Evolutionary conservation across 2,329 filamentous ascomycete genomes (phyloP), one percentile per base, ranked within the genome.

Genomic region (Drechmeria coniospora): DNA sequence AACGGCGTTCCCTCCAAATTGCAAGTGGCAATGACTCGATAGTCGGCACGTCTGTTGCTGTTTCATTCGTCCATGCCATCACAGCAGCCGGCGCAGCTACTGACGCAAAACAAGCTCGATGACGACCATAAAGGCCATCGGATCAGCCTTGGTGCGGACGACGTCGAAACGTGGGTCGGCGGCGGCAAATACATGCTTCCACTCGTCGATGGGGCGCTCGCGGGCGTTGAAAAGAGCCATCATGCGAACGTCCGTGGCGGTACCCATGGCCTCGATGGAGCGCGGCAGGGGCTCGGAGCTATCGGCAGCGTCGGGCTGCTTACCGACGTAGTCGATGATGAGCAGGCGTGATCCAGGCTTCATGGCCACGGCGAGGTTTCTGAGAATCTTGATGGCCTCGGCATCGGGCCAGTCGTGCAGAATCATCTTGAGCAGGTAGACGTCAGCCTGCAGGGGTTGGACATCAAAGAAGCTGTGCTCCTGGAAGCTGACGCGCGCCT

Each of bases 391-490:
- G 14, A 50, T 32, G 4, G 46, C 46, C 26, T 61, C 50, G 15
- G 49, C 45, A 29, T 68, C 63, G 0, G 63, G 54, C 62, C 63
- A 68, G 47, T 69, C 64, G 42, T 71, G 66, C 11, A 72, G 49
- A 30, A 70, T 65, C 32, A 59, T 47, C 39, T 65, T 65, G 35
- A 71, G 43, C 31, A 69, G 48, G 46, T 64, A 70, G 26, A 65
- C 47, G 31, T 64, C 61, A 8, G 58, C 64, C 12, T 45, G 31
- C 5, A 51, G 41, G 1, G 47, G 36, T 35, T 59, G 55, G 2
- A 51, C 50, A 22, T 45, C 32, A 44, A 57, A 56, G 36, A 59
- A 52, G 38, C 52, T 45, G 36, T 57, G 54, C 8, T 43, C 42
- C 20, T 45, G 34, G 35, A 57, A 58, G 6, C 36, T 40, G 9